Conservation (phyloP, 164 flowering plant species). For the Magnolia kwangsiensis region DNA sequence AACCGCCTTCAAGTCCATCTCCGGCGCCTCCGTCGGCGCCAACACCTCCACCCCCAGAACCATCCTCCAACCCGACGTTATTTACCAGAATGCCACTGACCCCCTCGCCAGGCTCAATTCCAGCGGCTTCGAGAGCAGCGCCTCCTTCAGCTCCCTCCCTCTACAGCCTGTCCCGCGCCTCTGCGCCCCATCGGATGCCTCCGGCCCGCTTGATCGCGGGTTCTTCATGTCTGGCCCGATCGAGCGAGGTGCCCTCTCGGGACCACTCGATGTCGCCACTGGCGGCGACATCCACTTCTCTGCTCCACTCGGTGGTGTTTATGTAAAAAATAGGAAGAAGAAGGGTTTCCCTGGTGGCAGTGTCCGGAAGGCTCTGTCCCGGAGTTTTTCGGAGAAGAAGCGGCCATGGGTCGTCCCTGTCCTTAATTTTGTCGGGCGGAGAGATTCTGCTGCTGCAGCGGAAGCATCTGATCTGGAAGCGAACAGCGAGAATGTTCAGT, state of each 20-base stretch:
- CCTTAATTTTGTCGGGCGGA: constrained; percentile 55
- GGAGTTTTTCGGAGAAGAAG: constrained; percentile 72
- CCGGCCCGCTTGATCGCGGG: constrained; percentile 64
- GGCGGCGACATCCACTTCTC: constrained; percentile 60
- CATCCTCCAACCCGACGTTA: constrained; percentile 48
- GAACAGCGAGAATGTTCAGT: constrained; percentile 56
- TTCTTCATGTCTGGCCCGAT: constrained; percentile 95
- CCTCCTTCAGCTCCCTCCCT: constrained; percentile 75
- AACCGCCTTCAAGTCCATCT: constrained; percentile 71
- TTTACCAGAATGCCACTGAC: constrained; percentile 30
- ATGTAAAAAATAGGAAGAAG: constrained; percentile 54
- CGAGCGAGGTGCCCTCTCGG: constrained; percentile 84
- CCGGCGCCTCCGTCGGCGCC: constrained; percentile 96
- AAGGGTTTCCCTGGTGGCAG: constrained; percentile 50
- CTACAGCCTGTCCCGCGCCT: constrained; percentile 50
- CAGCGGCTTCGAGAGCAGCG: constrained; percentile 77
- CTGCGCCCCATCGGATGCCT: constrained; percentile 15
- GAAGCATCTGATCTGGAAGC: neutral
- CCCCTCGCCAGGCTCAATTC: neutral
- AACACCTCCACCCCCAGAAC: constrained; percentile 76
- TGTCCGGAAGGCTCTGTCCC: constrained; percentile 47
- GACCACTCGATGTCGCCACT: constrained; percentile 56
- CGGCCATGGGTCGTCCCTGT: constrained; percentile 94
- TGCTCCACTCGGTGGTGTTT: constrained; percentile 72
- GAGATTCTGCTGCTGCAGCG: constrained; percentile 17